These are phyloP conservation scores for Tephrocybe sp. DNA, from an alignment of 768 basidiomycete species.

Conservation along the genomic window DNA sequence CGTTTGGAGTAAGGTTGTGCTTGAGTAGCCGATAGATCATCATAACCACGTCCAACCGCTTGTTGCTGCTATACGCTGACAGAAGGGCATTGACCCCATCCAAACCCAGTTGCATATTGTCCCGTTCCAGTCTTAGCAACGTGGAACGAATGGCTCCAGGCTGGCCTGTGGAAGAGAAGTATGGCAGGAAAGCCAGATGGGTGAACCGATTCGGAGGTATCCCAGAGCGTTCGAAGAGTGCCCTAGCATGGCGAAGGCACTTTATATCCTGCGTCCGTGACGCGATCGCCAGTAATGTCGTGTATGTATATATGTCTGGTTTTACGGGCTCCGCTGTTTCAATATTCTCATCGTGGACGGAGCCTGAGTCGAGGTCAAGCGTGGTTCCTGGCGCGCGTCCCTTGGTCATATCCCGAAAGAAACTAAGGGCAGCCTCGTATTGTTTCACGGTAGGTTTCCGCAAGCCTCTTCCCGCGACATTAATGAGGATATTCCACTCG, in stretches of 20 bases:
- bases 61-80: slow-evolving; percentile 60
- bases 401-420: slow-evolving; percentile 59
- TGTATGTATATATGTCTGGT: slow-evolving; percentile 72
- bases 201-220: slow-evolving; percentile 60
- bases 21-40: slow-evolving; percentile 65
- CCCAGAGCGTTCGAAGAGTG: slow-evolving; percentile 52
- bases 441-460: slow-evolving; percentile 55
- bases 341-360: slow-evolving; percentile 13
- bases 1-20: slow-evolving; percentile 42
- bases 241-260: slow-evolving; percentile 48
- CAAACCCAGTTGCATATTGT: slow-evolving; percentile 50
- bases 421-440: slow-evolving; percentile 55
- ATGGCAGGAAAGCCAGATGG: slow-evolving; percentile 55
- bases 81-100: slow-evolving; percentile 71
- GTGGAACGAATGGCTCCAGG: slow-evolving; percentile 54
- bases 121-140: slow-evolving; percentile 48
- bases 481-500: slow-evolving; percentile 78
- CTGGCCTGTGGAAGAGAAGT: slow-evolving; percentile 46
- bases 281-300: slow-evolving; percentile 64
- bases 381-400: slow-evolving; percentile 40
- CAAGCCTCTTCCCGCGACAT: slow-evolving; percentile 63
- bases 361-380: slow-evolving; percentile 15
- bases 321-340: slow-evolving; percentile 19
- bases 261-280: slow-evolving; percentile 41
- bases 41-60: slow-evolving; percentile 51